Conservation (phyloP, 805 yeast species). For the Maudiozyma barnettii region DNA sequence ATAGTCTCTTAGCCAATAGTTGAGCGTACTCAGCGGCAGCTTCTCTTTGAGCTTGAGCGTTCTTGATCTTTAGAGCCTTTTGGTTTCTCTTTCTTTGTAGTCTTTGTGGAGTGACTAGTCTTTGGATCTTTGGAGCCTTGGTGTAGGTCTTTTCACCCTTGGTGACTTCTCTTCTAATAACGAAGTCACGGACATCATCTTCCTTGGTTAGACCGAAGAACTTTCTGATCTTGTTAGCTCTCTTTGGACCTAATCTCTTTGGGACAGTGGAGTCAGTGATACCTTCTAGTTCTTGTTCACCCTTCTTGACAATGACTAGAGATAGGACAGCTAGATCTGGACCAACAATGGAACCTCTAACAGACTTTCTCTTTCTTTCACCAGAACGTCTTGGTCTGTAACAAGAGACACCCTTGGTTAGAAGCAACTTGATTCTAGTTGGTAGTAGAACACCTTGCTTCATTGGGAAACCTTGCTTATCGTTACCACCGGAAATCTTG, state of each 20-base stretch:
- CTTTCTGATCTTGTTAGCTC: slow-evolving; percentile 99
- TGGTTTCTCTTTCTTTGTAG: slow-evolving; percentile 98
- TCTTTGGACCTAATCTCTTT: slow-evolving; percentile 99
- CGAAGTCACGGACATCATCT: slow-evolving; percentile 60
- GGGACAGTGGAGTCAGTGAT: slow-evolving; percentile 90
- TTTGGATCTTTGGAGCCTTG: slow-evolving; percentile 99
- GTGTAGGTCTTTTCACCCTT: slow-evolving; percentile 98
- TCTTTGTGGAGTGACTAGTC: slow-evolving; percentile 98
- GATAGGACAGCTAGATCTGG: slow-evolving; percentile 94
- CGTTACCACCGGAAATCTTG: slow-evolving; percentile 99
- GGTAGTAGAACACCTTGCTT: slow-evolving; percentile 99
- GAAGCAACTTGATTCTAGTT: slow-evolving; percentile 95
- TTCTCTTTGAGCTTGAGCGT: slow-evolving; percentile 98
- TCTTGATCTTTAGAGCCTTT: slow-evolving; percentile 85
- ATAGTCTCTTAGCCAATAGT: slow-evolving; percentile 94
- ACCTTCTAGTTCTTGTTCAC: slow-evolving; percentile 93
- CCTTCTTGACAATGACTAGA: slow-evolving; percentile 90
- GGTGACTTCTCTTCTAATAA: slow-evolving; percentile 95
- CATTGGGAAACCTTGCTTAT: slow-evolving; percentile 99
- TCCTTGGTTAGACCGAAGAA: slow-evolving; percentile 75
- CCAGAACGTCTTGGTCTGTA: slow-evolving; percentile 99
- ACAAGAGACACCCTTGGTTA: slow-evolving; percentile 92
- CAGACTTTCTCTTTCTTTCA: slow-evolving; percentile 99
- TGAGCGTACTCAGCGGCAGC: slow-evolving; percentile 99
- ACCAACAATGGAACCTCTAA: slow-evolving; percentile 98